phyloP scores from a whole-genome alignment of 345 rosid species.

The Moringa oleifera region DNA sequence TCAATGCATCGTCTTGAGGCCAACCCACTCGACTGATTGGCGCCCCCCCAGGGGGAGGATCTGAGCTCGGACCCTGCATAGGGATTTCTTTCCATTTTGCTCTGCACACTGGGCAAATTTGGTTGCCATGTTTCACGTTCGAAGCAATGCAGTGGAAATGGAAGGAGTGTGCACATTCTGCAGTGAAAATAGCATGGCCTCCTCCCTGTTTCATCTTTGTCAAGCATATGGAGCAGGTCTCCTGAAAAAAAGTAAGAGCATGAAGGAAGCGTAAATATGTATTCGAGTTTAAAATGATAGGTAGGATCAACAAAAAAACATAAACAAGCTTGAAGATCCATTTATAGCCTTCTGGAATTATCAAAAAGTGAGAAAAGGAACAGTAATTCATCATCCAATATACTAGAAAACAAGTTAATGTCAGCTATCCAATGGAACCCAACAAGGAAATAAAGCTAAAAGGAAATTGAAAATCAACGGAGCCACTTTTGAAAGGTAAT shows the following conservation, averaged over 20 bases:
- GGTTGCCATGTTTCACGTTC: conserved; percentile 79
- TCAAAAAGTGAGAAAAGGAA: too few species aligned
- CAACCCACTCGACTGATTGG: conserved; percentile 29
- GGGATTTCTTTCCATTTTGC: conserved; percentile 93
- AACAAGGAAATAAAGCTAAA: conserved; percentile 9
- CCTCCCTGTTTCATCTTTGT: conserved; percentile 80
- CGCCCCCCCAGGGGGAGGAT: conserved; percentile 35
- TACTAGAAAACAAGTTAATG: conserved; percentile 17
- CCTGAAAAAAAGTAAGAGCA: conserved; percentile 23
- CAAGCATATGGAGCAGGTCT: conserved; percentile 86
- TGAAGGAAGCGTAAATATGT: conserved; percentile 3
- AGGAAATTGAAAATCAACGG: conserved; percentile 6
- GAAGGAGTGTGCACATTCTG: conserved; percentile 93
- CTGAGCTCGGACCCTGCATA: conserved; percentile 57
- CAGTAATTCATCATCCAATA: not conserved
- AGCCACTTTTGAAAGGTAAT: conserved; percentile 12
- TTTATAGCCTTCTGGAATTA: not conserved
- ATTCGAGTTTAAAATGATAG: conserved; percentile 2
- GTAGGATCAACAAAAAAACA: not conserved
- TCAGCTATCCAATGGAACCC: conserved; percentile 19
- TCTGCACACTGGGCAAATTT: conserved; percentile 84
- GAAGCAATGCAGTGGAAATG: conserved; percentile 95
- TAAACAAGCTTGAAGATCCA: not conserved
- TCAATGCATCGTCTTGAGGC: conserved; percentile 51
- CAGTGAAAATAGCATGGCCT: conserved; percentile 90